These are phyloP conservation scores for Scedosporium aurantiacum DNA, from an alignment of 2,329 filamentous ascomycete genomes.

Conservation along the genomic window DNA sequence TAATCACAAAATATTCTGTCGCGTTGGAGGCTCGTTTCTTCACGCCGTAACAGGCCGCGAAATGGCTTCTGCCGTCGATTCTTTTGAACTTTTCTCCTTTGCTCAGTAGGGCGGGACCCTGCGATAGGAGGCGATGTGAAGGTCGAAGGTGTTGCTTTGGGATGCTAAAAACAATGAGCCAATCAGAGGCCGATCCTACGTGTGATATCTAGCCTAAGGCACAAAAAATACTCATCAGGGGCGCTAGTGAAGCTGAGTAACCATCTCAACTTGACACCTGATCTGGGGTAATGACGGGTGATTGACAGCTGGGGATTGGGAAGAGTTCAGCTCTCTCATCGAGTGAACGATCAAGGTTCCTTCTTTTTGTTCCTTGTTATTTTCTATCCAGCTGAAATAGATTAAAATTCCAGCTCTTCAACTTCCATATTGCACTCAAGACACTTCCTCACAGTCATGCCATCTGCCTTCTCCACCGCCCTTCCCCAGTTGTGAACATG, in stretches of 20 bases:
- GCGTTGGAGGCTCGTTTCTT: background rate
- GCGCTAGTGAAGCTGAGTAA: too few species aligned
- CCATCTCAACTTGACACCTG: too few species aligned
- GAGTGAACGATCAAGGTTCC: too few species aligned
- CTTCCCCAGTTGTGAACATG: conserved; percentile 87
- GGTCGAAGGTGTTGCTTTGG: conserved; percentile 3
- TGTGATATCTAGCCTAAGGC: conserved; percentile 3
- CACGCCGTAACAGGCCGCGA: background rate
- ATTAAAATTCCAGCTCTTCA: conserved; percentile 58
- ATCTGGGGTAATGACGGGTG: too few species aligned
- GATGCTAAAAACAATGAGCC: conserved; percentile 1
- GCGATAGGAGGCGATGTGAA: conserved; percentile 2
- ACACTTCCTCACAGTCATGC: conserved; percentile 73
- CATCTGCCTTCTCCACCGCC: conserved; percentile 56
- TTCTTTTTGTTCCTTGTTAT: too few species aligned
- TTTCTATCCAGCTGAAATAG: too few species aligned
- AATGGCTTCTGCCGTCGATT: background rate
- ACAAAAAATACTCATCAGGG: background rate
- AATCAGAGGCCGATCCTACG: background rate
- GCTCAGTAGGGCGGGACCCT: background rate
- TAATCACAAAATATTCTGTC: background rate
- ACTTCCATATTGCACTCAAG: conserved; percentile 67
- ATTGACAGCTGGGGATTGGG: too few species aligned
- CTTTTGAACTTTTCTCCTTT: background rate
- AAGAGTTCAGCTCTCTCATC: too few species aligned